Base-by-base conservation (phyloP, 768 basidiomycete species). In the Amanita pallidorosea region DNA sequence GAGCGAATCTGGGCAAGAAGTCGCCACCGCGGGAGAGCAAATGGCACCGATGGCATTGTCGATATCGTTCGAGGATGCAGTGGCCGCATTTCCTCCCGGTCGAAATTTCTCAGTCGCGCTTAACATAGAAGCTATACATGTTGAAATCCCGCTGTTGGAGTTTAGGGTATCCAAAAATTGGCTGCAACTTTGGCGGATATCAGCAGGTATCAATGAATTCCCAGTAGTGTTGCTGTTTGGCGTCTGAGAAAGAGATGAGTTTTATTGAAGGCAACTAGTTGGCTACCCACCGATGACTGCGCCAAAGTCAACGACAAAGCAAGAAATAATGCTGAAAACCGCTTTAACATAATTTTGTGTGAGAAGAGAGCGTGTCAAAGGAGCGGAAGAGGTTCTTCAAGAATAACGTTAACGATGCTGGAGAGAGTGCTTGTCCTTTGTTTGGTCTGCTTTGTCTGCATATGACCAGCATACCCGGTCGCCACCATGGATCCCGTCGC, bases 71-170 rank as follows among this genome's bases (percentile, higher is more conserved):
- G 75, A 58, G 51, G 74, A 66, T 5, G 70, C 60, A 29, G 67
- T 60, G 27, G 71, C 61, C 18, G 70, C 54, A 63, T 64, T 71
- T 51, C 70, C 69, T 31, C 74, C 71, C 2, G 80, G 74, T 7
- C 65, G 64, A 50, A 83, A 89, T 36, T 66, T 63, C 18, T 74
- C 56, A 25, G 85, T 79, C 8, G 85, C 79, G 20, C 69, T 63
- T 54, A 80, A 74, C 60, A 96, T 67, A 9, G 81, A 62, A 0
- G 59, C 58, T 18, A 87, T 77, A 75, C 92, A 96, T 9, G 73
- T 57, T 1, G 67, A 53, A 51, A 97, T 65, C 43, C 53, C 60
- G 2, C 70, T 17, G 67, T 95, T 76, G 38, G 56, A 62, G 71
- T 97, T 81, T 51, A 98, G 72, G 9, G 59, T 54, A 3, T 53